Evolutionary conservation across 306 rosid genomes (phyloP).

Genomic region (Alnus glutinosa): DNA sequence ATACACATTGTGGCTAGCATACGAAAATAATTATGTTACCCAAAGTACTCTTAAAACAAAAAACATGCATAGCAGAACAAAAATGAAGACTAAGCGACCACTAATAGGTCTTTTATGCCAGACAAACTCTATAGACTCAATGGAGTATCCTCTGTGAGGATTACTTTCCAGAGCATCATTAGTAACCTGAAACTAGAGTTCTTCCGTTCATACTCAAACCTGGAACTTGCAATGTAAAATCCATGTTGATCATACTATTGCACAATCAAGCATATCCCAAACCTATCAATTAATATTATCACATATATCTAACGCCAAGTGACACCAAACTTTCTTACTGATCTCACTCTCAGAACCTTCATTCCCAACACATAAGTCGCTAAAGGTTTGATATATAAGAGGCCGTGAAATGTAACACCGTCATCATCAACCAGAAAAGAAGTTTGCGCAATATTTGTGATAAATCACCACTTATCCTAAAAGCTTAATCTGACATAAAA

Average conservation of each 20-base stretch:
- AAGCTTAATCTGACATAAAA: not conserved
- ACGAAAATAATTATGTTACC: not conserved
- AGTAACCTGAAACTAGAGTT: not conserved
- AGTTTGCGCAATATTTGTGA: too few relatives aligned
- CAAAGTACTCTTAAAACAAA: not conserved
- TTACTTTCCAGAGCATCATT: not conserved
- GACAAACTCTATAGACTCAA: not conserved
- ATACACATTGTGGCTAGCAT: not conserved
- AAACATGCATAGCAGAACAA: not conserved
- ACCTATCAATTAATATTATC: too few relatives aligned
- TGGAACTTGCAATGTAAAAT: too few relatives aligned
- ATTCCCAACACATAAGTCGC: too few relatives aligned
- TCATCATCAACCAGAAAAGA: too few relatives aligned
- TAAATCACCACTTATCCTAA: not conserved
- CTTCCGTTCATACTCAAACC: not conserved
- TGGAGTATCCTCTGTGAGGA: not conserved
- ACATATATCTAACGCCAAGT: too few relatives aligned
- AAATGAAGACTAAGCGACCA: not conserved
- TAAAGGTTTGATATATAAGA: too few relatives aligned
- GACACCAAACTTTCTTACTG: too few relatives aligned
- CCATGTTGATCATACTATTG: too few relatives aligned
- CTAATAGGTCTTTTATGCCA: not conserved
- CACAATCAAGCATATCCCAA: too few relatives aligned
- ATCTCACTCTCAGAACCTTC: too few relatives aligned
- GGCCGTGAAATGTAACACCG: too few relatives aligned